phyloP scores from a whole-genome alignment of 257 asterid genomes.

The Osmanthus fragrans region DNA sequence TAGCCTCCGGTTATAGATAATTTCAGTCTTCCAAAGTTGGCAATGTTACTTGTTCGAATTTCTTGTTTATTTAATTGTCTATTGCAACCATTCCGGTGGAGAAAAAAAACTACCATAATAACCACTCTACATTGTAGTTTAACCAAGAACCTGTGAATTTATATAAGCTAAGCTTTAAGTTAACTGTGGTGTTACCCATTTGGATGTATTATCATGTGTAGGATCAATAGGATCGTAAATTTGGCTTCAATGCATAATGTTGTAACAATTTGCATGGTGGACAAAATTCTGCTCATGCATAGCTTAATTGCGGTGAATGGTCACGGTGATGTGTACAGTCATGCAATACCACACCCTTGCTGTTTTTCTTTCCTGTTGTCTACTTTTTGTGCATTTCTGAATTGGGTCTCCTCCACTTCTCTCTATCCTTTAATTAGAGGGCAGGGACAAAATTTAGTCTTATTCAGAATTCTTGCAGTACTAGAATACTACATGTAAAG shows the following conservation, averaged over 20 bases:
- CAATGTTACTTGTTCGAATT: no score
- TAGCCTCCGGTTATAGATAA: no score
- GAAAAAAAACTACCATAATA: no score
- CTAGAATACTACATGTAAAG: not conserved
- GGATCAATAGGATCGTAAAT: not conserved
- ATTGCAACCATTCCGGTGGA: no score
- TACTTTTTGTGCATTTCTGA: not conserved
- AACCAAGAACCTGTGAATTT: no score
- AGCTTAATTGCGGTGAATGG: not conserved
- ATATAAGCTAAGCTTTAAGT: no score
- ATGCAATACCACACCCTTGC: not conserved
- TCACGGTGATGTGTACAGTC: not conserved
- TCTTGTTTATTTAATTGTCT: no score
- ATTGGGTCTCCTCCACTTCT: not conserved
- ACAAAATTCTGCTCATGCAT: not conserved
- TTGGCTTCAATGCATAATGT: not conserved
- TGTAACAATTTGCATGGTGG: not conserved
- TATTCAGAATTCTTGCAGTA: not conserved
- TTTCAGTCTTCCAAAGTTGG: no score
- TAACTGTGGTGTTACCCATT: no score
- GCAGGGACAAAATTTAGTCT: not conserved
- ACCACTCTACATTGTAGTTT: no score
- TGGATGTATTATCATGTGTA: not conserved
- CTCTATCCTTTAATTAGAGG: not conserved
- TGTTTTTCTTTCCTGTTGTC: not conserved